A percentile compares a stretch with the other conserved stretches of the same genome.
Conservation (phyloP, 2,329 filamentous ascomycete species). For the Acrocalymma vagum region DNA sequence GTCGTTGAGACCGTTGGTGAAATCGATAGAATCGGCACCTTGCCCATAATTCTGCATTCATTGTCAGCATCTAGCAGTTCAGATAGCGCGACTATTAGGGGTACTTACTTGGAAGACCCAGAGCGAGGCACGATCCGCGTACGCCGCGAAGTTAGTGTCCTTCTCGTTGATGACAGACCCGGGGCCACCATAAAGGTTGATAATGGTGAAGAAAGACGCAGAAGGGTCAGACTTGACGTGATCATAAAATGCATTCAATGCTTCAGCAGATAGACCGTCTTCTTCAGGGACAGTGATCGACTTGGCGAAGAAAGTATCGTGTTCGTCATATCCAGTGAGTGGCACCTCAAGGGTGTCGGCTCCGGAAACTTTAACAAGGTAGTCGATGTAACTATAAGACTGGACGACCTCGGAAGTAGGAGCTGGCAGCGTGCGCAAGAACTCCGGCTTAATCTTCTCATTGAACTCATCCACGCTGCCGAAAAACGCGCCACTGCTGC, state of each 20-base stretch:
- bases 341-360: constrained; percentile 35
- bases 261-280: constrained; percentile 34
- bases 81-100: too few relatives aligned
- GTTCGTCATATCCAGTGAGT: constrained; percentile 44
- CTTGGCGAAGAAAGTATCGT: constrained; percentile 52
- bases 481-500: constrained; percentile 52
- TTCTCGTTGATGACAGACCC: constrained; percentile 46
- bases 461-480: constrained; percentile 48
- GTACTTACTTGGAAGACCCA: too few relatives aligned
- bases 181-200: constrained; percentile 50
- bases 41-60: constrained; percentile 49
- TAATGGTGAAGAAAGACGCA: constrained; percentile 44
- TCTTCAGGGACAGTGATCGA: constrained; percentile 50
- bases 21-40: constrained; percentile 33
- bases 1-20: constrained; percentile 54
- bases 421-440: constrained; percentile 47
- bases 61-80: too few relatives aligned
- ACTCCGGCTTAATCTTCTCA: constrained; percentile 45
- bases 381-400: constrained; percentile 46
- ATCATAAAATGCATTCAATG: constrained; percentile 39
- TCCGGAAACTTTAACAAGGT: constrained; percentile 53
- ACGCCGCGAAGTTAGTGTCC: constrained; percentile 42
- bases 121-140: constrained; percentile 45
- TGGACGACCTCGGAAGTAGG: constrained; percentile 30
- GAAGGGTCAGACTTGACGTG: constrained; percentile 36